Conservation (phyloP, 2,329 filamentous ascomycete species). For the Sporothrix protearum region DNA sequence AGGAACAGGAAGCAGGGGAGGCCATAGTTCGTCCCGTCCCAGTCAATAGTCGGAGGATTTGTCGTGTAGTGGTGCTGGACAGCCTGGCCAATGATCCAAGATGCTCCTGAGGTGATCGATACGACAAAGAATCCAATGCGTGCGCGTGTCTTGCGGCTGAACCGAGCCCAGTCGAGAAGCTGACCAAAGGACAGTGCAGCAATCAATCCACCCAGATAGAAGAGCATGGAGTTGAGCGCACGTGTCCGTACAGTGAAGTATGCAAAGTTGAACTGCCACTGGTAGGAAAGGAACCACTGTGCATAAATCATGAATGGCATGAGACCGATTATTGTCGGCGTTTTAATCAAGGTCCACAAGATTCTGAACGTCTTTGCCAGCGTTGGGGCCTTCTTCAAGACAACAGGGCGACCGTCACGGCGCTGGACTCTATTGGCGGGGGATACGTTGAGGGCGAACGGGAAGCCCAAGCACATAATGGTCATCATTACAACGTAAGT, state of each 20-base stretch:
- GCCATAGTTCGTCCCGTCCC: conserved; percentile 21
- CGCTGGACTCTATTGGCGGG: conserved; percentile 23
- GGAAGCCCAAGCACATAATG: conserved; percentile 27
- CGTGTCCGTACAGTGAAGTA: conserved; percentile 28
- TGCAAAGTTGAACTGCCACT: conserved; percentile 29
- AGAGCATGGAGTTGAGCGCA: conserved; percentile 24
- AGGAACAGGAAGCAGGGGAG: conserved; percentile 25
- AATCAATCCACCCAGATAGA: conserved; percentile 20
- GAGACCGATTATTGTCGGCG: conserved; percentile 18
- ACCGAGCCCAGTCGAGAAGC: conserved; percentile 25
- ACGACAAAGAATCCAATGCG: conserved; percentile 24
- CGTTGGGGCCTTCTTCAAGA: conserved; percentile 15
- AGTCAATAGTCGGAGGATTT: conserved; percentile 24
- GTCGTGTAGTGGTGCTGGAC: conserved; percentile 26
- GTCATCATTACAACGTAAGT: conserved; percentile 28
- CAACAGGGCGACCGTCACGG: conserved; percentile 24
- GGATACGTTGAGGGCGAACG: conserved; percentile 24
- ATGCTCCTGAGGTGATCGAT: conserved; percentile 17
- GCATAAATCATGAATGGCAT: conserved; percentile 25
- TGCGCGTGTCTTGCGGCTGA: conserved; percentile 19
- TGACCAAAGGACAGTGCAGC: conserved; percentile 22
- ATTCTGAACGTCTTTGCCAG: conserved; percentile 17
- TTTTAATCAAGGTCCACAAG: conserved; percentile 20
- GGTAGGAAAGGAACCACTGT: conserved; percentile 26
- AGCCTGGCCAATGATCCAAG: conserved; percentile 26